Base-by-base conservation (phyloP, 2,329 filamentous ascomycete species). In the Ascosphaera pollenicola region DNA sequence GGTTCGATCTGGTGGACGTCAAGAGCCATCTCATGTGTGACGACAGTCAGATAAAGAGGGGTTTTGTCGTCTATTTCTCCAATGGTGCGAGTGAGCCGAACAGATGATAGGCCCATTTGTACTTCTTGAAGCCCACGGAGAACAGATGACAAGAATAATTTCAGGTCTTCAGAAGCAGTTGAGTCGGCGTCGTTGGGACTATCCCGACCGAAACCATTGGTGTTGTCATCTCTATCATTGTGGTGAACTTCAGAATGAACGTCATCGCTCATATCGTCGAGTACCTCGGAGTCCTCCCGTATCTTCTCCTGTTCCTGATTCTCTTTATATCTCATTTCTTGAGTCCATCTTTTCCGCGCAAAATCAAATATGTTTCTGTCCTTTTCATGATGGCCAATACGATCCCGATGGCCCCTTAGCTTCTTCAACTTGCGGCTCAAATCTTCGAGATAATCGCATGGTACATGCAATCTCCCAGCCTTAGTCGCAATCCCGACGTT, bases 1-100 rank as follows among this genome's bases (percentile, higher is more conserved):
- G 82, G 78, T 54, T 98, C 87, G 40, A 98, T 69, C 17, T 87
- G 75, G 53, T 95, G 78, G 32, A 98, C 64, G 52, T 98, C 89
- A 52, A 98, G 70, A 43, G 87, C 87, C 34, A 98, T 74, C 54
- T 98, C 91, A 55, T 98, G 95, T 70, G 93, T 92, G 5, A 87
- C 84, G 35, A 85, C 70, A 51, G 87, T 93, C 43, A 94, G 66
- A 43, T 79, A 73, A 6, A 93, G 69, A 3, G 82, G 76, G n/a
- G 69, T 65, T 19, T 76, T 73, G 2, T 68, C 66, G 2, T 76
- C 67, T 44, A 75, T 72, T 2, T 73, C 67, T 31, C 76, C 67
- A 10, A 94, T 68, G 49, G 75, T 76, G 55, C 84, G 89, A 17
- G 82, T 85, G 42, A 98, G 60, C 15, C 83, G 82, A 47, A 94